Evolutionary conservation across 225 moss, liverwort and hornwort genomes (phyloP).

Genomic region (Marchantia paleacea): DNA sequence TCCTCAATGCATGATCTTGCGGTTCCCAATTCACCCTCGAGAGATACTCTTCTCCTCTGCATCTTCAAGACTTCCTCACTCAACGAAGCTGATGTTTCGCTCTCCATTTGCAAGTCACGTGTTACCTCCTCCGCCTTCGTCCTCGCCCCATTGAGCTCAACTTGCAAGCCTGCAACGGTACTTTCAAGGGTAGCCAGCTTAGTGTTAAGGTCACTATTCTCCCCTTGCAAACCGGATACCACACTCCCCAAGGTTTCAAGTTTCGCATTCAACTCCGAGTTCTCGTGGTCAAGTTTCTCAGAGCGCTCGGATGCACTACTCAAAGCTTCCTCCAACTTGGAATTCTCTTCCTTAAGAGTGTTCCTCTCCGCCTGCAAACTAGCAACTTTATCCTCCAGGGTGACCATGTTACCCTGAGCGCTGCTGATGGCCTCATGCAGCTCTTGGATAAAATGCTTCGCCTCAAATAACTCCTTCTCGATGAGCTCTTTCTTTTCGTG

Average conservation of each 20-base stretch:
- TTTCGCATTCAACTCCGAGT: neutral
- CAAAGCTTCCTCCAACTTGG: constrained; percentile 11
- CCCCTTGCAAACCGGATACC: neutral
- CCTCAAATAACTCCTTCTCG: constrained; percentile 17
- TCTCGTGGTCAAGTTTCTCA: constrained; percentile 13
- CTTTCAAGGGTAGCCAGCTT: constrained; percentile 10
- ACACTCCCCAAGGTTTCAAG: constrained; percentile 3
- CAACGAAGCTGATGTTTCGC: neutral
- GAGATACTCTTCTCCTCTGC: neutral
- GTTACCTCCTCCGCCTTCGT: neutral
- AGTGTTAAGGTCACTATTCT: constrained; percentile 4
- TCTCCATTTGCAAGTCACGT: constrained; percentile 11
- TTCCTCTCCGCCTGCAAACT: neutral
- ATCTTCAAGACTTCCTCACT: neutral
- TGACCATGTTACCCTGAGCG: constrained; percentile 8
- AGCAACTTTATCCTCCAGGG: constrained; percentile 12
- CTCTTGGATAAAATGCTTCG: constrained; percentile 11
- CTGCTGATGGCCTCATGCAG: constrained; percentile 4
- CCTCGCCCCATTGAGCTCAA: constrained; percentile 13
- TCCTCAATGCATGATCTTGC: constrained; percentile 20
- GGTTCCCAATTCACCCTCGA: constrained; percentile 13
- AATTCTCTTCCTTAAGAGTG: constrained; percentile 7
- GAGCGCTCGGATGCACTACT: constrained; percentile 14
- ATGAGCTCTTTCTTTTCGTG: constrained; percentile 7
- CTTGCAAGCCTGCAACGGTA: constrained; percentile 13